Conservation (phyloP, 1,284 basidiomycete genomes). For the Pterulicium gracile region DNA sequence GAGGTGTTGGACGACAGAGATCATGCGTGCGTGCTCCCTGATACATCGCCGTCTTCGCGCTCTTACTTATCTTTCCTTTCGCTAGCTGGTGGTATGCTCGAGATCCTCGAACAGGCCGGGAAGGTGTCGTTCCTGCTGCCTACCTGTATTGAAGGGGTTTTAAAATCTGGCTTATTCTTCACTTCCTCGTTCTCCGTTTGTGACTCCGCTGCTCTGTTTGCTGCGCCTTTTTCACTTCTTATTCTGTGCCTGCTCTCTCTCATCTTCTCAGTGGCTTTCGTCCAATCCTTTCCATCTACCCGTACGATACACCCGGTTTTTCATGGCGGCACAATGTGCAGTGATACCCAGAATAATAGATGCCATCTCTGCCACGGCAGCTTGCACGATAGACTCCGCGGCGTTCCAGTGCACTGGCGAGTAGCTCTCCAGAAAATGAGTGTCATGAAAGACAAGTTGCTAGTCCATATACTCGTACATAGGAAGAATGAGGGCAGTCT, state of each 20-base stretch:
- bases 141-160: slow-evolving; percentile 57
- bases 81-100: slow-evolving; percentile 87
- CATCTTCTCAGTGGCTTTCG: slow-evolving; percentile 14
- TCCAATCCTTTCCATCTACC: slow-evolving; percentile 14
- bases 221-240: slow-evolving; percentile 12
- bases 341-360: no score
- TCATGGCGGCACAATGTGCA: no score
- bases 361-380: no score
- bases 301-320: no score
- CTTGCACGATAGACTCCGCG: no score
- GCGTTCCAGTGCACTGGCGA: no score
- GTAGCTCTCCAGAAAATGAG: no score
- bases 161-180: neutral
- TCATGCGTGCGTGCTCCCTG: slow-evolving; percentile 68
- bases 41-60: no score
- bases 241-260: slow-evolving; percentile 27
- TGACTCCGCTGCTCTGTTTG: neutral
- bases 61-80: slow-evolving; percentile 4
- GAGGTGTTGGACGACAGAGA: slow-evolving; percentile 73
- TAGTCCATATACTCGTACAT: no score
- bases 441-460: no score
- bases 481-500: no score
- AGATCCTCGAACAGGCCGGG: slow-evolving; percentile 63
- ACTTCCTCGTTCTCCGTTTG: neutral
- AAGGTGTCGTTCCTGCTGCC: slow-evolving; percentile 83